Evolutionary conservation across 2,329 filamentous ascomycete genomes (phyloP).

Genomic region (Zymoseptoria tritici): DNA sequence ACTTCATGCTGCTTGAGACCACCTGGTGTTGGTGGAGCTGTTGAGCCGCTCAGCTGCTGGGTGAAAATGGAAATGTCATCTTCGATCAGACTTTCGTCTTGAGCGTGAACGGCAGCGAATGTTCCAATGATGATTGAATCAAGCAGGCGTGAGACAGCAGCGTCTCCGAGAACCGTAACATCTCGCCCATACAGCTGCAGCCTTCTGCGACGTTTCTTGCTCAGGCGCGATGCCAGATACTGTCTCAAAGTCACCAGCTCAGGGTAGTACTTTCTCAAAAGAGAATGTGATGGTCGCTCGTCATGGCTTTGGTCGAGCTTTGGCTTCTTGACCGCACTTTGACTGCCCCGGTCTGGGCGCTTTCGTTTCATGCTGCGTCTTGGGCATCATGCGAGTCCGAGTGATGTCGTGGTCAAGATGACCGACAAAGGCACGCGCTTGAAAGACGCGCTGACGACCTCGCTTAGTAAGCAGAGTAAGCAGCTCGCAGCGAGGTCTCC

Average conservation of each 20-base stretch:
- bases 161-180: conserved; percentile 2
- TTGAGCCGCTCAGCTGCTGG: conserved; percentile 34
- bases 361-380: conserved; percentile 16
- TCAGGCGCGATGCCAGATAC: conserved; percentile 21
- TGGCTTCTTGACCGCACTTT: conserved; percentile 9
- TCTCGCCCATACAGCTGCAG: conserved; percentile 20
- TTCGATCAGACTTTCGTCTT: conserved; percentile 20
- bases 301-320: conserved; percentile 1
- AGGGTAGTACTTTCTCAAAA: conserved; percentile 22
- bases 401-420: neutral
- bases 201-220: conserved; percentile 19
- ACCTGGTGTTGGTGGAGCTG: conserved; percentile 17
- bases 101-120: conserved; percentile 26
- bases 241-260: conserved; percentile 22
- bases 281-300: conserved; percentile 10
- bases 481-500: neutral
- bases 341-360: conserved; percentile 5
- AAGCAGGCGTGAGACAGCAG: conserved; percentile 50
- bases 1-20: conserved; percentile 37
- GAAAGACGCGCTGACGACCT: neutral
- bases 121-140: conserved; percentile 63
- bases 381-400: neutral
- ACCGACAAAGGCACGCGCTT: neutral
- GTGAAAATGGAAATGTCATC: conserved; percentile 39
- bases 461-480: neutral